These are phyloP conservation scores for Eimeria praecox DNA, from an alignment of 169 alveolate species.

Conservation along the genomic window DNA sequence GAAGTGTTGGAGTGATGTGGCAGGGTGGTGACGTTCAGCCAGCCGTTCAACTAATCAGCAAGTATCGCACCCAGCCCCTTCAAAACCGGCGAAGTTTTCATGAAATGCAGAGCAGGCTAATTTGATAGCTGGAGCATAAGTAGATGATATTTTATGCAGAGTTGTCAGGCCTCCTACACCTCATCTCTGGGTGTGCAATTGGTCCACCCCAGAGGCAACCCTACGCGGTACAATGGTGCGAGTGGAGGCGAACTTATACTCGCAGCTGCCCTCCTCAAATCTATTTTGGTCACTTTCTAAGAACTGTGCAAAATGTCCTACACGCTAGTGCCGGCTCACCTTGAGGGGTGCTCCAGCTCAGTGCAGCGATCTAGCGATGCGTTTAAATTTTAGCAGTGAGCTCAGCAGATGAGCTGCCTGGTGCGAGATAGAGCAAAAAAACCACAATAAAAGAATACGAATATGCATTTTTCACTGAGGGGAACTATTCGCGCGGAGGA, in stretches of 20 bases:
- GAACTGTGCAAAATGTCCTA: neutral
- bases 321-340: neutral
- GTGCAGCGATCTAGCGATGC: slow-evolving; percentile 30
- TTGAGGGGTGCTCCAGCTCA: neutral
- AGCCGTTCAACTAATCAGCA: neutral
- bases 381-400: neutral
- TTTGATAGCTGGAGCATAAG: neutral
- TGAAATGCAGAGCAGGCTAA: neutral
- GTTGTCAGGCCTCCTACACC: neutral
- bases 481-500: neutral
- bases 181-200: neutral
- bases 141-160: neutral
- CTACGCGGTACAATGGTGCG: neutral
- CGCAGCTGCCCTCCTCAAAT: neutral
- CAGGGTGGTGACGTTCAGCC: neutral
- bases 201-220: neutral
- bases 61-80: neutral
- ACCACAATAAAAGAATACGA: neutral
- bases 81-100: no score
- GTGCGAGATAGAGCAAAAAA: neutral
- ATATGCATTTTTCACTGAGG: neutral
- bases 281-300: neutral
- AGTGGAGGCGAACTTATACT: neutral
- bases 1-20: neutral
- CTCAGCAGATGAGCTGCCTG: neutral